Percentiles rank a stretch among this genome's conserved stretches.
phyloP scores from a whole-genome alignment of 2,329 filamentous ascomycete species.

The Trichoderma sp. region DNA sequence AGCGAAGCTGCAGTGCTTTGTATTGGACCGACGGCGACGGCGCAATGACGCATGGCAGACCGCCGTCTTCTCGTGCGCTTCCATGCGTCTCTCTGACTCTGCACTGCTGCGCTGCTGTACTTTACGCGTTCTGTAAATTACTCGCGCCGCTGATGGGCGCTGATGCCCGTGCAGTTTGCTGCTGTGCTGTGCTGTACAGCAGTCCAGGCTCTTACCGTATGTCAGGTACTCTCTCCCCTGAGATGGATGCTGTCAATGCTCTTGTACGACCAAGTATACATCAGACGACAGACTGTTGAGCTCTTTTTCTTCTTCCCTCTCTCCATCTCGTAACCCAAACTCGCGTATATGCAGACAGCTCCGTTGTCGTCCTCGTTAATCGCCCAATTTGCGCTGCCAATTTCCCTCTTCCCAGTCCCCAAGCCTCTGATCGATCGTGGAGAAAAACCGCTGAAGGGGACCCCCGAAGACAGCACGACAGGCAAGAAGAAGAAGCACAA shows the following conservation, averaged over 20 bases:
- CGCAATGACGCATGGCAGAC: constrained; percentile 11
- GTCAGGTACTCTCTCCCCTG: neutral
- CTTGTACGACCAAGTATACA: neutral
- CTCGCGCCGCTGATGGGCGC: neutral
- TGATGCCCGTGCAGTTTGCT: neutral
- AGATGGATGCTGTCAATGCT: neutral
- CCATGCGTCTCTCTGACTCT: neutral
- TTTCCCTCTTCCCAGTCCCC: neutral
- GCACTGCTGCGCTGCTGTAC: neutral
- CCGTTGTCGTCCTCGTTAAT: constrained; percentile 7
- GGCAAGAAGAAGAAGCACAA: neutral
- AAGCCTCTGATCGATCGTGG: constrained; percentile 13
- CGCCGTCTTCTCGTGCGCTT: neutral
- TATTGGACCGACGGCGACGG: constrained; percentile 11
- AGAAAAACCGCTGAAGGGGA: neutral
- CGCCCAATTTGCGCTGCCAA: neutral
- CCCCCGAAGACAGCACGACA: neutral
- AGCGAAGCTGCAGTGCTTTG: neutral
- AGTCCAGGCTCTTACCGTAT: neutral
- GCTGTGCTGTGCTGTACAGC: neutral
- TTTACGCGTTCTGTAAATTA: constrained; percentile 13
- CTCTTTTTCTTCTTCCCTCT: neutral
- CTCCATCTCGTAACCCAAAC: neutral
- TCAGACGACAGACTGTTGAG: neutral
- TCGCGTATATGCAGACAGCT: neutral